Evolutionary conservation across 139 green algal genomes (phyloP).

Genomic region (Coelastrella sp.): DNA sequence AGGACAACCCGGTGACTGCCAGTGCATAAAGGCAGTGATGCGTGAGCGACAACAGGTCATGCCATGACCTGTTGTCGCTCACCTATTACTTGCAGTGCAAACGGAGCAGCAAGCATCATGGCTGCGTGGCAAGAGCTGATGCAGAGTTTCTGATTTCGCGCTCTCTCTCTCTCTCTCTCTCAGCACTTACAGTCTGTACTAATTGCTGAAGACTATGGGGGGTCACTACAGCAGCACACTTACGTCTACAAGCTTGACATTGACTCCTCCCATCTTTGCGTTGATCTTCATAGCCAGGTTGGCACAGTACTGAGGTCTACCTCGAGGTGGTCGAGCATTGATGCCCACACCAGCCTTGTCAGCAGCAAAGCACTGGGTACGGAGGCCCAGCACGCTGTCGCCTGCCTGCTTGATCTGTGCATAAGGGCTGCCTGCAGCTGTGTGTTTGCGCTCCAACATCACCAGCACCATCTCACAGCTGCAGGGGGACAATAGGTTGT

Average conservation of each 20-base stretch:
- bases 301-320: constrained; percentile 73
- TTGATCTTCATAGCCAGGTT: constrained; percentile 64
- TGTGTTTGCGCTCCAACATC: constrained; percentile 41
- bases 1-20: too few species aligned
- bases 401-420: constrained; percentile 71
- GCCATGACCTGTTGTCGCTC: too few species aligned
- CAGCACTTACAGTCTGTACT: too few species aligned
- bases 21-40: too few species aligned
- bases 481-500: neutral
- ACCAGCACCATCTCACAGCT: constrained; percentile 53
- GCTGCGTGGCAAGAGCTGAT: too few species aligned
- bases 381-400: constrained; percentile 65
- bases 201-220: too few species aligned
- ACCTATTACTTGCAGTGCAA: too few species aligned
- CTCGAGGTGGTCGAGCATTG: constrained; percentile 38
- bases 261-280: constrained; percentile 68
- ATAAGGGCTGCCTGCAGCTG: constrained; percentile 53
- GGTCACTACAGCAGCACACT: neutral
- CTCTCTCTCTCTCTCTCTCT: too few species aligned
- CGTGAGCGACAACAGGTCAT: too few species aligned
- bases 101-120: too few species aligned
- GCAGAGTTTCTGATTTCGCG: too few species aligned
- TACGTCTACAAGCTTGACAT: constrained; percentile 58
- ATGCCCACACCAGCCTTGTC: constrained; percentile 68
- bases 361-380: constrained; percentile 75